Evolutionary conservation across 345 rosid genomes (phyloP).

Genomic region (Leavenworthia alabamica): DNA sequence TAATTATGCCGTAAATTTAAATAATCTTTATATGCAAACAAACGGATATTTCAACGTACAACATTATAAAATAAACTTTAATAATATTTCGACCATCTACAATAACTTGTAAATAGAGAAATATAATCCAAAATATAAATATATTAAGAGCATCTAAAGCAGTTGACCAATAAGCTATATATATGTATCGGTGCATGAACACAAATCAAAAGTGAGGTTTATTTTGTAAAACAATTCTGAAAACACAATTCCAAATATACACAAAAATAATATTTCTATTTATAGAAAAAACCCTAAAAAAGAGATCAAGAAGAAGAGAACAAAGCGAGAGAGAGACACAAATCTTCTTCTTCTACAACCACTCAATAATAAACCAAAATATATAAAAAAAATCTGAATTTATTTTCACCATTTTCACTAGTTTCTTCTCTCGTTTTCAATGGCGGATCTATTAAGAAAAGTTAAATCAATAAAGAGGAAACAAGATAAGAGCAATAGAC

Average conservation of each 20-base stretch:
- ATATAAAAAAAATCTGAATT: not conserved
- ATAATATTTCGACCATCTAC: not conserved
- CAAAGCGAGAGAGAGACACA: not conserved
- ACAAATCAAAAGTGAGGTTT: not conserved
- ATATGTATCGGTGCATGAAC: not conserved
- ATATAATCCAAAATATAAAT: not conserved
- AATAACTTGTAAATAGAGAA: not conserved
- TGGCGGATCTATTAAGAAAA: conserved; percentile 26
- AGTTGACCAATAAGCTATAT: not conserved
- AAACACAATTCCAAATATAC: conserved; percentile 13
- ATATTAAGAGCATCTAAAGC: not conserved
- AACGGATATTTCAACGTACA: not conserved
- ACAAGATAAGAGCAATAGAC: conserved; percentile 16
- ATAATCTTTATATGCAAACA: not conserved
- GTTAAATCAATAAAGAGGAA: conserved; percentile 22
- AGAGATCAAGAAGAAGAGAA: not conserved
- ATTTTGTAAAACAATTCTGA: not conserved
- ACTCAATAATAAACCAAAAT: not conserved
- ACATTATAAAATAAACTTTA: not conserved
- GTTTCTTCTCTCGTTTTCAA: not conserved
- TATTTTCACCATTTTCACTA: not conserved
- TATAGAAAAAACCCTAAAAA: conserved; percentile 19
- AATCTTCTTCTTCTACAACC: conserved; percentile 20
- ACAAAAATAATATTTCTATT: conserved; percentile 6
- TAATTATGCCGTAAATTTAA: not conserved